A percentile compares a stretch with the other conserved stretches of the same genome.
phyloP scores from a whole-genome alignment of 208 protist species.

The Trypanosoma avium region DNA sequence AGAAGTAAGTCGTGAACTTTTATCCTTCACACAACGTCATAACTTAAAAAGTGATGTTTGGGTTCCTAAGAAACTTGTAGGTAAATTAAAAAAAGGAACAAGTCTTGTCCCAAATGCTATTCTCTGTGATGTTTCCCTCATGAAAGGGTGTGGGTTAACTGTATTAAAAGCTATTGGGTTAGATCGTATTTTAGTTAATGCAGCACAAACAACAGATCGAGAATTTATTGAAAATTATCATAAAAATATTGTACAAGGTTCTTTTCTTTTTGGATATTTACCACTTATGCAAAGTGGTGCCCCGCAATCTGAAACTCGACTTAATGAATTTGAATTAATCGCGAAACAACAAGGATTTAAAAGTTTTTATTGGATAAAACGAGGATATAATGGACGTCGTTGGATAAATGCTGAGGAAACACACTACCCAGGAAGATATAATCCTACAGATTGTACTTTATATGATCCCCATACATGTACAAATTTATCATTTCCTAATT shows the following conservation, averaged over 20 bases:
- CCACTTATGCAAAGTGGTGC: conserved; percentile 29
- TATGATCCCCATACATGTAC: conserved; percentile 67
- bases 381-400: background rate
- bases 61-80: conserved; percentile 47
- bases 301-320: conserved; percentile 23
- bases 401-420: conserved; percentile 45
- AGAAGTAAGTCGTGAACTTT: conserved; percentile 51
- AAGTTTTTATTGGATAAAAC: conserved; percentile 61
- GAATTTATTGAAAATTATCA: conserved; percentile 58
- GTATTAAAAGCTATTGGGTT: conserved; percentile 26
- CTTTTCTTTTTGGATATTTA: background rate
- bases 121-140: conserved; percentile 57
- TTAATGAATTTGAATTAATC: conserved; percentile 2
- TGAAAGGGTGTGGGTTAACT: conserved; percentile 20
- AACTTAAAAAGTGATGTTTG: conserved; percentile 63
- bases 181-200: conserved; percentile 71
- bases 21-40: conserved; percentile 54
- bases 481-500: conserved; percentile 38
- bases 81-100: conserved; percentile 29
- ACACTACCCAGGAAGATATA: conserved; percentile 50
- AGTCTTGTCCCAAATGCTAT: conserved; percentile 62
- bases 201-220: conserved; percentile 62
- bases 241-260: conserved; percentile 33
- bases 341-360: conserved; percentile 21
- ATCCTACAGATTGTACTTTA: conserved; percentile 58